A percentile compares a stretch with the other conserved stretches of the same genome.
Conservation (phyloP, 75 land plant species). For the Picea sitchensis region DNA sequence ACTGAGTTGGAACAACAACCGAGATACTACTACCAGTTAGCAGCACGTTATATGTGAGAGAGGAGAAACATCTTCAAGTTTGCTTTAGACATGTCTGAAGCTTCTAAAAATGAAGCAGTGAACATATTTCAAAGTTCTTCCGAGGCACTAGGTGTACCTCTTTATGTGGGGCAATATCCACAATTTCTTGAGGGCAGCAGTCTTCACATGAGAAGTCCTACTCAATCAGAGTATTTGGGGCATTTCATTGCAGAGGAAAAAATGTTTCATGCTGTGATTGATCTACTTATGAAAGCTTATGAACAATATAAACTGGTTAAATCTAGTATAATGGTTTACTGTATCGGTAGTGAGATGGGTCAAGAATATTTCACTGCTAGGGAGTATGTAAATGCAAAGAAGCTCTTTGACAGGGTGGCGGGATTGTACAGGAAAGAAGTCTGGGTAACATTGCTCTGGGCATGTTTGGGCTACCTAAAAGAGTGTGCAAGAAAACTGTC, state of each 20-base stretch:
- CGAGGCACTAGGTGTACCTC: too few relatives aligned
- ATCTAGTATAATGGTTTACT: slow-evolving; percentile 53
- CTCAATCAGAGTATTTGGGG: slow-evolving; percentile 47
- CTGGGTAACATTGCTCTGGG: slow-evolving; percentile 80
- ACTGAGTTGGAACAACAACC: slow-evolving; percentile 85
- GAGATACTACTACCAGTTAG: slow-evolving; percentile 17
- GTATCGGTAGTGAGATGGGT: slow-evolving; percentile 63
- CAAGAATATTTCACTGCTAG: slow-evolving; percentile 51
- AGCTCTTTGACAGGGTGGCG: slow-evolving; percentile 46
- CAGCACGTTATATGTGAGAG: too few relatives aligned
- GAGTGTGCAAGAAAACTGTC: slow-evolving; percentile 66
- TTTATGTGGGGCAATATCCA: slow-evolving; percentile 16
- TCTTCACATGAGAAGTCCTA: slow-evolving; percentile 7
- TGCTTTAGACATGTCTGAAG: slow-evolving; percentile 24
- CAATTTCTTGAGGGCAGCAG: slow-evolving; percentile 51
- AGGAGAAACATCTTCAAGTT: background rate
- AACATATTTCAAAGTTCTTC: too few relatives aligned
- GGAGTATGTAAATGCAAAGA: too few relatives aligned
- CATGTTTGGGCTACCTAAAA: slow-evolving; percentile 68
- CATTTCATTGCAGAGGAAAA: slow-evolving; percentile 55
- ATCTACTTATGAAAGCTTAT: slow-evolving; percentile 63
- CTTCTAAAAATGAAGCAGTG: slow-evolving; percentile 11
- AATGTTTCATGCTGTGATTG: slow-evolving; percentile 61
- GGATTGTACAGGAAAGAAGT: slow-evolving; percentile 80
- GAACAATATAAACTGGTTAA: slow-evolving; percentile 55